Conservation (phyloP, 148 eudicot species). For the Rhododendron molle region DNA sequence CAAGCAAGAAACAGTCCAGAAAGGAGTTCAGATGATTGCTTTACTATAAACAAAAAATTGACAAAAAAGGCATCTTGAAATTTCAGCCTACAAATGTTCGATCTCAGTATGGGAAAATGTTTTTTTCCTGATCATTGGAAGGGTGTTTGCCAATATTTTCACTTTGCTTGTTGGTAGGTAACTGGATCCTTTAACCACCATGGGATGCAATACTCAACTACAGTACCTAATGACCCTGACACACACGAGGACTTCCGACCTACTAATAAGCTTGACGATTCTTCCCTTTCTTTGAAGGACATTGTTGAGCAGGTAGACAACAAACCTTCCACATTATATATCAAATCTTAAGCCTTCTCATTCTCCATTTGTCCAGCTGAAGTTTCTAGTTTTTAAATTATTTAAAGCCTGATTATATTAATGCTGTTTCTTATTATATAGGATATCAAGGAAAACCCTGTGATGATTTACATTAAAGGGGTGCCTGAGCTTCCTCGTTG, state of each 20-base stretch:
- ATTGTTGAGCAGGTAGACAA: conserved; percentile 77
- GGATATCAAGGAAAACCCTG: conserved; percentile 91
- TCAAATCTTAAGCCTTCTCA: neutral
- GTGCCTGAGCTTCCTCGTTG: conserved; percentile 83
- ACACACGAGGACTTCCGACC: conserved; percentile 94
- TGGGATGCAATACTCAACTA: conserved; percentile 57
- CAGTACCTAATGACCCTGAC: conserved; percentile 67
- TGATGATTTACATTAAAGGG: conserved; percentile 96
- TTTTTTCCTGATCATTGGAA: neutral
- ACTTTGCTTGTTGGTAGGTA: conserved; percentile 35
- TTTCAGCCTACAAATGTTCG: neutral
- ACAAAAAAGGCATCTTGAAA: neutral
- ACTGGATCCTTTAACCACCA: conserved; percentile 38
- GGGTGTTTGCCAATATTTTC: neutral
- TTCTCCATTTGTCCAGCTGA: neutral
- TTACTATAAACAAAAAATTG: neutral
- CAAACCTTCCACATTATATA: neutral
- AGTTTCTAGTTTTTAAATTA: neutral
- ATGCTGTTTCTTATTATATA: conserved; percentile 19
- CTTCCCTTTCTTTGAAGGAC: conserved; percentile 51
- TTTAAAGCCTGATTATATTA: neutral
- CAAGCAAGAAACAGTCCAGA: neutral
- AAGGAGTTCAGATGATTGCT: neutral
- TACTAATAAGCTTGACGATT: conserved; percentile 54
- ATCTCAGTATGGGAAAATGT: neutral